Base-by-base conservation (phyloP, 768 basidiomycete genomes). In the Mycena rebaudengoi region DNA sequence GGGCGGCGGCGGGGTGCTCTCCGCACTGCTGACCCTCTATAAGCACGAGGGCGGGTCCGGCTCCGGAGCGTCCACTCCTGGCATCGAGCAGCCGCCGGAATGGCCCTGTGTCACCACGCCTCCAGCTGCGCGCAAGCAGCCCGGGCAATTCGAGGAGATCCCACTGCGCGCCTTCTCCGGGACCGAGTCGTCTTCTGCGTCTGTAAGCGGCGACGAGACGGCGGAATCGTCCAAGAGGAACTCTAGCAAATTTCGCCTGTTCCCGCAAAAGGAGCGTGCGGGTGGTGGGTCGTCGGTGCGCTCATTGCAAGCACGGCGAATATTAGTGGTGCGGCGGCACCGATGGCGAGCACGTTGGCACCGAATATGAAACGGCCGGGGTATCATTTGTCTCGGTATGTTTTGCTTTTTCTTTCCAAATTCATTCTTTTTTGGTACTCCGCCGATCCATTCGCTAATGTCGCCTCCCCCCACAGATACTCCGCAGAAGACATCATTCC, bases 261-360 rank as follows among this genome's bases (percentile, higher is more conserved):
- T 58, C 21, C 75, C 76, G 5, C 49, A 77, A 7, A 76, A 81
- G 45, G 80, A 83, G 14, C 77, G 82, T 61, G 87, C 77, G 66
- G 82, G 81, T 21, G 90, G 80, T 0, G 89, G 90, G 90, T 90
- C 2, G 83, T 91, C 61, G 91, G 90, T 0, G 84, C 91, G 5
- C 82, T 95, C 33, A 87, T 95, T 21, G 85, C 89, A 7, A 87
- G 88, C 59, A 88, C 91, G 0, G 88, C 86, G 3, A 86, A 88
- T 48, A 75, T 94, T 8, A 78, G 83, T 2, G 91, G 90, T 18
- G 83, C 83, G 3, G 86, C 87, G 7, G 84, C 88, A 0, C 90
- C 91, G 0, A 66, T 69, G 11, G 75, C 80, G 43, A 84, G 76
- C 69, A 50, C 78, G 78, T 26, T 81, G 82, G 68, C 87, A 7